Base-by-base conservation (phyloP, 2,329 filamentous ascomycete species). In the Fusarium sp. region DNA sequence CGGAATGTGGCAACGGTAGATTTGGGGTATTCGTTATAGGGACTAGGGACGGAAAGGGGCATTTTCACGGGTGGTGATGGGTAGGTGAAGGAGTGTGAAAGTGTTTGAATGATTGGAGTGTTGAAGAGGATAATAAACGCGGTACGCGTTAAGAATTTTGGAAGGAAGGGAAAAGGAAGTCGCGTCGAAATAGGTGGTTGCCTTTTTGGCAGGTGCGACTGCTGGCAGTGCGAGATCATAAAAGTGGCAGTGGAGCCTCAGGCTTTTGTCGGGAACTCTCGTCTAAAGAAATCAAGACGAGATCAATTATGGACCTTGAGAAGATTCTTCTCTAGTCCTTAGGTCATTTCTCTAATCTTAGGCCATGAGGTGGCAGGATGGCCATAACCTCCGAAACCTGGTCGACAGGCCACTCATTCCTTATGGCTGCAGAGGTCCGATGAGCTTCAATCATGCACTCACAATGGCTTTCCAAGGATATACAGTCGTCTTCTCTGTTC, bases 381-480 rank as follows among this genome's bases (percentile, higher is more conserved):
- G 10, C 18, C 9, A 18, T 6, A 9, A n/a, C 9, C 18, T 7
- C 3, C 7, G 10, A n/a, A n/a, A 11, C 18, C 5, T 38, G 18
- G 34, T 38, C 0, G 18, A 38, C 18, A 38, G 34, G 34, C 18
- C 18, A n/a, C 18, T 38, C 10, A 12, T 38, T 12, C 18, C 10
- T n/a, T n/a, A 11, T 38, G 34, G 10, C 6, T 38, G 18, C 5
- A n/a, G 10, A 4, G n/a, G 34, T 12, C 34, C 0, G 18, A 38
- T 10, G 7, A n/a, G 6, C 34, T 38, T 38, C 34, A 38, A 12
- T 38, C 18, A 38, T 6, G 3, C n/a, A 38, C 7, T n/a, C 34
- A 38, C 34, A 12, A 2, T 7, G 6, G 3, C 10, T 12, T 38
- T 11, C n/a, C 3, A 7, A 38, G 0, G 2, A 7, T 5, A 15